Conservation (phyloP, 306 rosid genomes). For the Vigna reflexopilosa region DNA sequence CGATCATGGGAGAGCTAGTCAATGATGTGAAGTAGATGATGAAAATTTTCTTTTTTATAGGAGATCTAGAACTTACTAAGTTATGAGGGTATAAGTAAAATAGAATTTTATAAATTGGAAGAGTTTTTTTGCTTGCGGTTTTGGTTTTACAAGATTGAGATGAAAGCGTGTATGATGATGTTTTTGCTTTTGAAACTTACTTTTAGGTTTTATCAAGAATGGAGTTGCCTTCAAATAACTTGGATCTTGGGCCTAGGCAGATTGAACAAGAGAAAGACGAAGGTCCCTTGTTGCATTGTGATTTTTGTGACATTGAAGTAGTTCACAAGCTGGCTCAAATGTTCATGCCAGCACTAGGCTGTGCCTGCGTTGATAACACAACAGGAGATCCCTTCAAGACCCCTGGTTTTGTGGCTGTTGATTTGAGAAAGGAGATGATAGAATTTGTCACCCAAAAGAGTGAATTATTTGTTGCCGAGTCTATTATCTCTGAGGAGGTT, state of each 20-base stretch:
- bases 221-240: constrained; percentile 53
- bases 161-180: background rate
- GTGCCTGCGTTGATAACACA: constrained; percentile 83
- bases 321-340: constrained; percentile 76
- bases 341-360: constrained; percentile 79
- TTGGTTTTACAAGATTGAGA: background rate
- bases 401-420: constrained; percentile 77
- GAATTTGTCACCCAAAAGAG: constrained; percentile 74
- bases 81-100: background rate
- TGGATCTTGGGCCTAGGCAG: constrained; percentile 59
- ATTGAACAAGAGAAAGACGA: constrained; percentile 63
- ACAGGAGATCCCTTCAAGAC: constrained; percentile 69
- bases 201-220: constrained; percentile 56
- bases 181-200: background rate
- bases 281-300: constrained; percentile 65
- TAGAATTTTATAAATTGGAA: background rate
- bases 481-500: constrained; percentile 63
- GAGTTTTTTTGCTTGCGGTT: background rate
- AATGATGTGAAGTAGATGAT: constrained; percentile 23
- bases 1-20: background rate
- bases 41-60: background rate
- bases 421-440: constrained; percentile 77
- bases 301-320: constrained; percentile 64
- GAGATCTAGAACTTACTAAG: too few species aligned
- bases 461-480: constrained; percentile 73